Base-by-base conservation (phyloP, 805 yeast genomes). In the Candida silvatica region DNA sequence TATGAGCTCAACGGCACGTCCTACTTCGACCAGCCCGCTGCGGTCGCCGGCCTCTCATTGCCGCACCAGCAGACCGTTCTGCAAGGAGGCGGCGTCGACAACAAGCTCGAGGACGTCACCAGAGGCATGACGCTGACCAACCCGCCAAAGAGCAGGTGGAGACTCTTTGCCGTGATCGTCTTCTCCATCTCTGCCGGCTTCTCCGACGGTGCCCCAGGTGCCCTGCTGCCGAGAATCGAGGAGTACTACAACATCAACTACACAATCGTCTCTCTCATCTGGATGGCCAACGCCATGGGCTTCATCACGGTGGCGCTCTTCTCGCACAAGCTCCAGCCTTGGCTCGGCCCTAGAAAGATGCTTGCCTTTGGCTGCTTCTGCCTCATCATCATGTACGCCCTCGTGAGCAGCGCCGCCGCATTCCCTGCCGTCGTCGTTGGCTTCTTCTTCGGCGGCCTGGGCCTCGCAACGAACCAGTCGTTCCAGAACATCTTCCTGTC, bases 251-350 rank as follows among this genome's bases (percentile, higher is more conserved):
- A 47, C 24, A 60, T 75, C 35, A 56, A 56, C 15, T 75, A 75
- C 45, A 62, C 77, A 3, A 45, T 69, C n/a, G 78, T 73, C 2
- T 73, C 81, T 2, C 46, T 70, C 37, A 64, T 75, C 33, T 75
- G 81, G 80, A 51, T 75, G 40, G 61, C 73, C 23, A 71, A 65
- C 47, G 77, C 80, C 0, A 34, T 64, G n/a, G 82, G 81, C 1
- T 75, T 59, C 46, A 64, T 75, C 7, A 19, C 62, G 3, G 56
- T 72, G 29, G 81, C 80, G 0, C 44, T 62, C n/a, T 40, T 64
- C n/a, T 59, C 74, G 5, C 73, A 69, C 43, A 51, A 56, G 34
- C 38, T 74, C 33, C 68, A 67, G 40, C 46, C 51, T 2, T 39
- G 49, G 25, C 44, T 74, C 5, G 74, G 74, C 0, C 61, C 61